These are phyloP conservation scores for Purpureocillium takamizusanense DNA, from an alignment of 2,329 filamentous ascomycete genomes.

Conservation along the genomic window DNA sequence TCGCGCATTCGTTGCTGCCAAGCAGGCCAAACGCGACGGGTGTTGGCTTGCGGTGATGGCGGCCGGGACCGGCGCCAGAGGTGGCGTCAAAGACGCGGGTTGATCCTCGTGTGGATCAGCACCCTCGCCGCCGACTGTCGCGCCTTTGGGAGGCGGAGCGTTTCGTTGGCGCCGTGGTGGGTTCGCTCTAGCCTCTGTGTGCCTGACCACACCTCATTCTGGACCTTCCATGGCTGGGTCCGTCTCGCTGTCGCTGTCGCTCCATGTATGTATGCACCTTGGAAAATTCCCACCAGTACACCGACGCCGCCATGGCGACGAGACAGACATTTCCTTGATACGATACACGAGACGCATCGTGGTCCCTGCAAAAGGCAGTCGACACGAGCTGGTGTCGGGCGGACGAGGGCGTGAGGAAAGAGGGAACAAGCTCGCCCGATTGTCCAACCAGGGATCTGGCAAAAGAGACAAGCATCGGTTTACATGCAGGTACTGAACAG, in stretches of 20 bases:
- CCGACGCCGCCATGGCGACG: too few relatives aligned
- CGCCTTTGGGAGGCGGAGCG: too few relatives aligned
- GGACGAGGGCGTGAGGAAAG: constrained; percentile 1
- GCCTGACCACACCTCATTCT: too few relatives aligned
- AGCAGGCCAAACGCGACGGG: neutral
- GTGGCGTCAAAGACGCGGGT: constrained; percentile 2
- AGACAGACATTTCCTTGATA: neutral
- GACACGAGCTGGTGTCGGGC: too few relatives aligned
- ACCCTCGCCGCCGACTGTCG: too few relatives aligned
- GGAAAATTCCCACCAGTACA: too few relatives aligned
- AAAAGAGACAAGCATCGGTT: neutral
- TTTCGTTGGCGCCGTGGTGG: neutral
- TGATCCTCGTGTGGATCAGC: neutral
- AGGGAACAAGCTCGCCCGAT: constrained; percentile 4
- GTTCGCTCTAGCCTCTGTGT: neutral
- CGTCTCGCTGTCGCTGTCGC: too few relatives aligned
- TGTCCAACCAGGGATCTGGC: constrained; percentile 5
- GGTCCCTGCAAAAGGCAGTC: neutral
- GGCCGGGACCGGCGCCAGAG: constrained; percentile 3
- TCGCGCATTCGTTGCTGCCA: too few relatives aligned
- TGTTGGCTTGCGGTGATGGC: neutral
- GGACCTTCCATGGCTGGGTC: too few relatives aligned
- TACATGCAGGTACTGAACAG: constrained; percentile 7
- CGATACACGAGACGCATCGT: too few relatives aligned
- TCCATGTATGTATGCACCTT: too few relatives aligned